Conservation (phyloP, 805 yeast genomes). For the Starmerella riodocensis region DNA sequence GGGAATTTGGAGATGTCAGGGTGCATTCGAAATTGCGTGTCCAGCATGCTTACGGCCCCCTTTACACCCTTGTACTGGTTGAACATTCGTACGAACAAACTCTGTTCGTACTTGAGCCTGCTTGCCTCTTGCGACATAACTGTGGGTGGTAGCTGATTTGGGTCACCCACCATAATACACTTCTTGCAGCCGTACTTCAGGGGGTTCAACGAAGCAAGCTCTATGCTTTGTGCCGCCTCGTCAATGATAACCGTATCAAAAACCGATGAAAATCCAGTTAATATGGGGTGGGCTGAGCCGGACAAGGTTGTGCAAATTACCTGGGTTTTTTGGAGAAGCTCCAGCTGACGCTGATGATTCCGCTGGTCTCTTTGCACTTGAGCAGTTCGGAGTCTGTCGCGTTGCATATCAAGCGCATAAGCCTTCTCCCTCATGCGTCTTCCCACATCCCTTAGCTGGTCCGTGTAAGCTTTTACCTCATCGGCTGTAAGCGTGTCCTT, state of each 20-base stretch:
- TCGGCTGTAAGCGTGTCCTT: constrained; percentile 17
- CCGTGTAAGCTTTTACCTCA: constrained; percentile 26
- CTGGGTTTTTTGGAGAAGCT: constrained; percentile 59
- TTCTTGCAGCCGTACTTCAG: constrained; percentile 76
- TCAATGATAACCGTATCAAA: constrained; percentile 89
- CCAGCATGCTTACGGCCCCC: constrained; percentile 46
- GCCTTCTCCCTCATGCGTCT: constrained; percentile 56
- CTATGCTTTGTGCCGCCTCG: constrained; percentile 97
- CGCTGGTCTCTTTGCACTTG: constrained; percentile 66
- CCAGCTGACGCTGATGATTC: constrained; percentile 59
- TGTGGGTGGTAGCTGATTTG: constrained; percentile 94
- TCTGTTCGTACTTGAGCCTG: constrained; percentile 67
- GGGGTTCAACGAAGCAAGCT: constrained; percentile 81
- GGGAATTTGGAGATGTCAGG: constrained; percentile 84
- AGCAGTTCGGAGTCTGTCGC: constrained; percentile 59
- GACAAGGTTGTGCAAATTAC: constrained; percentile 85
- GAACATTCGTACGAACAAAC: constrained; percentile 89
- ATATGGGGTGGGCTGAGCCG: constrained; percentile 83
- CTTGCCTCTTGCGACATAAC: constrained; percentile 85
- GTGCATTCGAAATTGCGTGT: constrained; percentile 96
- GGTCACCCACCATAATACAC: constrained; percentile 97
- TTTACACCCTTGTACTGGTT: constrained; percentile 39
- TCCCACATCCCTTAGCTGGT: constrained; percentile 43
- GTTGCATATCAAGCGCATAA: constrained; percentile 57
- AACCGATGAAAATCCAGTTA: constrained; percentile 56